phyloP scores from a whole-genome alignment of 1,284 basidiomycete genomes.

The Cutaneotrichosporon spelunceum region DNA sequence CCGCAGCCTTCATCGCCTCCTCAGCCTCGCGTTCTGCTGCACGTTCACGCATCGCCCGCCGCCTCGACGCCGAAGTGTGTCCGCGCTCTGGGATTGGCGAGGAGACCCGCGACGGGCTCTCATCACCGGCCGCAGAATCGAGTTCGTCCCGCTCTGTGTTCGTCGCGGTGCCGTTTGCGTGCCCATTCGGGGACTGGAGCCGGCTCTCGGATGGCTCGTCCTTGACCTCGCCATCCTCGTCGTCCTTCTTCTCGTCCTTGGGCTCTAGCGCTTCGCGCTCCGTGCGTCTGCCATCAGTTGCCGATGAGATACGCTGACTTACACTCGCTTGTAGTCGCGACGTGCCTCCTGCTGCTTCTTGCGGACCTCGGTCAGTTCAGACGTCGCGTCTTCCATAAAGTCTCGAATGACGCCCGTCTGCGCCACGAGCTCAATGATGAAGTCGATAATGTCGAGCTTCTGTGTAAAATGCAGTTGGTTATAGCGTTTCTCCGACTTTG shows the following conservation, averaged over 20 bases:
- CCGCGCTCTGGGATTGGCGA: constrained; percentile 12
- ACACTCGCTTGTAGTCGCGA: constrained; percentile 79
- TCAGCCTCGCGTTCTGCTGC: constrained; percentile 49
- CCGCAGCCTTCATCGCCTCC: constrained; percentile 63
- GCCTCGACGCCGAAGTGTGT: constrained; percentile 30
- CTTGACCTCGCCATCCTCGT: constrained; percentile 57
- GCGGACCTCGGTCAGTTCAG: constrained; percentile 80
- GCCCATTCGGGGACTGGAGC: constrained; percentile 29
- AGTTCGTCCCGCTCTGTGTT: constrained; percentile 44
- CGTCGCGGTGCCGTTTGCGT: constrained; percentile 24
- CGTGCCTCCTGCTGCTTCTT: constrained; percentile 96
- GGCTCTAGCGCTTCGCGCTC: constrained; percentile 48
- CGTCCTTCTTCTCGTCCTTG: constrained; percentile 53
- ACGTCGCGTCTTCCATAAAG: constrained; percentile 87
- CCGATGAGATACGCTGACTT: constrained; percentile 48
- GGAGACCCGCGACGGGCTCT: constrained; percentile 18
- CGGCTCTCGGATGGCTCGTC: constrained; percentile 26
- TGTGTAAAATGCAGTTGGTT: constrained; percentile 68
- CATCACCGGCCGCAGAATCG: constrained; percentile 31
- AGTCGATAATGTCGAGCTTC: constrained; percentile 78
- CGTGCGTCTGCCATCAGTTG: constrained; percentile 41
- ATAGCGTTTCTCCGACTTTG: constrained; percentile 64
- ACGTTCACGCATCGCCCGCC: constrained; percentile 47
- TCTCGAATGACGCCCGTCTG: constrained; percentile 82
- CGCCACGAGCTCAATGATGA: constrained; percentile 83